Evolutionary conservation across 1,284 basidiomycete species (phyloP), one percentile per base, ranked within the genome.

Genomic region (Coriolopsis trogii): DNA sequence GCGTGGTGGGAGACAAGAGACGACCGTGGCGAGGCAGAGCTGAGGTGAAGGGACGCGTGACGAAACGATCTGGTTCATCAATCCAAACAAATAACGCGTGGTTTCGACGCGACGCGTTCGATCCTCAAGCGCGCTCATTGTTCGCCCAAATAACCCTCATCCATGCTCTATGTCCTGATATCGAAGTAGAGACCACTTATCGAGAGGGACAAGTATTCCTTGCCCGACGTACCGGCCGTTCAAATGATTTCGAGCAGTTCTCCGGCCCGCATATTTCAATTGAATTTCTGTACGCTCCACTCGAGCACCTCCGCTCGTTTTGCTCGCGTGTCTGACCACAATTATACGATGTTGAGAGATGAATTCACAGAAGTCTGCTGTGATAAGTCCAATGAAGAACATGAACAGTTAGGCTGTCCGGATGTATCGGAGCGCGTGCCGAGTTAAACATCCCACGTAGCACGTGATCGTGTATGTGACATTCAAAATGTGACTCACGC

Each of bases 71-170:
- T 58, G 55, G 57, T 60, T 60, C 50, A 58, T 58, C 59, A 59
- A 34, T 42, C 55, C 61, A 60, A 59, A 61, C 53, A 58, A 63
- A 63, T 54, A 60, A 61, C 55, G 55, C 58, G 58, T 56, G 51
- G 40, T 42, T 51, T 30, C 54, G 36, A 49, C 53, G 51, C 57
- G 52, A 44, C 56, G 30, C 41, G 47, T 26, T 34, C 28, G 21
- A 41, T 29, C 45, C 37, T 15, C 21, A 21, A 10, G 18, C 26
- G 23, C 30, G 5, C 40, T 23, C 37, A 23, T 33, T 33, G 31
- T 16, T 13, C 33, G n/a, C 9, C 33, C 20, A 8, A 18, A n/a
- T 34, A 4, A 18, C n/a, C 20, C 10, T 34, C n/a, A 18, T 18
- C n/a, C 15, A 34, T 18, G 20, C n/a, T 34, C 33, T n/a, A n/a